Conservation (phyloP, 768 basidiomycete species). For the Naematelia encephala region DNA sequence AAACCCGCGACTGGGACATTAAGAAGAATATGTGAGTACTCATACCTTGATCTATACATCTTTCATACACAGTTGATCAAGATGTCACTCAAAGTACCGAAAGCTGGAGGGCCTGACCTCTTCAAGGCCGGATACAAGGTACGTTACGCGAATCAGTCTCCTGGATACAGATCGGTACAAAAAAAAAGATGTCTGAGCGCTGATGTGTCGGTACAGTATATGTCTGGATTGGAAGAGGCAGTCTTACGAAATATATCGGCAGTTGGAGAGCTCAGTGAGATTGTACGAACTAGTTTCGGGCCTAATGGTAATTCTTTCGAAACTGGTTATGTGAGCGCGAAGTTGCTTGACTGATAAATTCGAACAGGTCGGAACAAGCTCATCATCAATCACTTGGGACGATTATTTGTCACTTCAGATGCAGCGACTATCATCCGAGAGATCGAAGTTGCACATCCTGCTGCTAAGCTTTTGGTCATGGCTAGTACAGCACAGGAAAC, state of each 20-base stretch:
- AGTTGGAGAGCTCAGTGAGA: slow-evolving; percentile 88
- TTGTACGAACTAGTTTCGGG: slow-evolving; percentile 93
- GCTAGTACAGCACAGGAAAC: slow-evolving; percentile 92
- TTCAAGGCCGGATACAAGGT: slow-evolving; percentile 99
- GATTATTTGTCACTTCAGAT: slow-evolving; percentile 96
- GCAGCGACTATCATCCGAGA: slow-evolving; percentile 98
- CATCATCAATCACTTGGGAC: slow-evolving; percentile 92
- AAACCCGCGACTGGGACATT: neutral
- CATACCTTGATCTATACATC: no score
- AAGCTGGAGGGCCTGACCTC: slow-evolving; percentile 73
- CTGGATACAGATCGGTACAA: neutral
- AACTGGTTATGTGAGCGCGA: slow-evolving; percentile 1
- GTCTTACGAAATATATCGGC: slow-evolving; percentile 94
- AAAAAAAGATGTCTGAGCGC: neutral
- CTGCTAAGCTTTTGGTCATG: slow-evolving; percentile 98
- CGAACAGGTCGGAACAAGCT: slow-evolving; percentile 91
- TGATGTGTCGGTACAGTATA: slow-evolving; percentile 52
- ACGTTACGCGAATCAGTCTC: slow-evolving; percentile 13
- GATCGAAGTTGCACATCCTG: slow-evolving; percentile 97
- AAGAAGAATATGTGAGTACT: no score
- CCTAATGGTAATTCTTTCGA: slow-evolving; percentile 71
- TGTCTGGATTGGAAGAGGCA: slow-evolving; percentile 93
- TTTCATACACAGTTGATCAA: no score
- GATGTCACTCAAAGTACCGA: slow-evolving; percentile 94
- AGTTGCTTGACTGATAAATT: slow-evolving; percentile 5